phyloP scores from a whole-genome alignment of 805 yeast species.

The Isabelozyma pseudorhagii region DNA sequence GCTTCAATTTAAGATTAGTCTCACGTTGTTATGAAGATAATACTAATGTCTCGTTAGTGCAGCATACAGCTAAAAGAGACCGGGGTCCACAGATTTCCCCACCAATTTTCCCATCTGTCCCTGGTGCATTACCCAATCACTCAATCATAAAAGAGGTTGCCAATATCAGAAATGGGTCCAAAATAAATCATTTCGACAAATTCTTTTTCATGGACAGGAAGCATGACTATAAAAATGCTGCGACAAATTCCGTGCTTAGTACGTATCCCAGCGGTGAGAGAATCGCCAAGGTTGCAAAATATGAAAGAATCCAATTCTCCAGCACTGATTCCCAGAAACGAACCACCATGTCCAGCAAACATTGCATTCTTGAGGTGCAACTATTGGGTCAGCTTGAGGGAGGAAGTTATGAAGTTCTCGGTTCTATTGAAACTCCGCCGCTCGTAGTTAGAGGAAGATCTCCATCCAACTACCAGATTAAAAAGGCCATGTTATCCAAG shows the following conservation, averaged over 20 bases:
- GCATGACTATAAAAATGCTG: neutral
- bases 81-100: slow-evolving; percentile 67
- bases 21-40: slow-evolving; percentile 54
- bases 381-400: slow-evolving; percentile 44
- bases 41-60: slow-evolving; percentile 47
- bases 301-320: slow-evolving; percentile 67
- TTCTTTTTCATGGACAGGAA: slow-evolving; percentile 41
- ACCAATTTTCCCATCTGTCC: slow-evolving; percentile 51
- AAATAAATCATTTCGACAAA: slow-evolving; percentile 51
- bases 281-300: slow-evolving; percentile 58
- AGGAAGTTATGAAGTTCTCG: slow-evolving; percentile 29
- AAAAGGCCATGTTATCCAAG: neutral
- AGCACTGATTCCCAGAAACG: slow-evolving; percentile 48
- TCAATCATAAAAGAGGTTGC: slow-evolving; percentile 54
- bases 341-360: slow-evolving; percentile 42
- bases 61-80: slow-evolving; percentile 74
- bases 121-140: slow-evolving; percentile 59
- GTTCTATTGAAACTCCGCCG: slow-evolving; percentile 56
- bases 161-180: slow-evolving; percentile 54
- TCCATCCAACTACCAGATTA: slow-evolving; percentile 51
- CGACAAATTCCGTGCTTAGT: slow-evolving; percentile 21
- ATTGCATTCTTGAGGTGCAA: slow-evolving; percentile 51
- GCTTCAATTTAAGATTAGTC: slow-evolving; percentile 51
- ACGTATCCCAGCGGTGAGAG: slow-evolving; percentile 46
- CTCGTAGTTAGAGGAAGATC: slow-evolving; percentile 63